These are phyloP conservation scores for Albifimbria verrucaria DNA, from an alignment of 2,329 filamentous ascomycete species.

Conservation along the genomic window DNA sequence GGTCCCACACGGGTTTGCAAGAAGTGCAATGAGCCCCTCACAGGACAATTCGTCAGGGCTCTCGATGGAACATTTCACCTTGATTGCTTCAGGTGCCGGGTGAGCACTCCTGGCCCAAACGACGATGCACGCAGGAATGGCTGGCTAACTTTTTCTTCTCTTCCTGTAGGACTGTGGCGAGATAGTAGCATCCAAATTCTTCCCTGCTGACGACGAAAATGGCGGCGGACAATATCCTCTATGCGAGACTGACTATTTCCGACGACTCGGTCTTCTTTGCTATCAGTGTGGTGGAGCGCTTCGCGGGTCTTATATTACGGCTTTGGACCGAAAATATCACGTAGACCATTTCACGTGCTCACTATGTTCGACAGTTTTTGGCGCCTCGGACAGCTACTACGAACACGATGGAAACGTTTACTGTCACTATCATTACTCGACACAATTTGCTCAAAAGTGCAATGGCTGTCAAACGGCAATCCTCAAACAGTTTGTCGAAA, in stretches of 20 bases:
- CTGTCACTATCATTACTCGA: slow-evolving; percentile 98
- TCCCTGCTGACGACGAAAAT: slow-evolving; percentile 89
- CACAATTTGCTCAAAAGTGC: slow-evolving; percentile 91
- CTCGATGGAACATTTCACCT: slow-evolving; percentile 92
- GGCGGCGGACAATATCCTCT: slow-evolving; percentile 86
- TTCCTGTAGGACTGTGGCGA: slow-evolving; percentile 80
- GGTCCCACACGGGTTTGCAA: slow-evolving; percentile 68
- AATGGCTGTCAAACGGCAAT: slow-evolving; percentile 97
- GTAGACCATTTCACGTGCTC: slow-evolving; percentile 99
- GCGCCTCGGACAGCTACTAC: slow-evolving; percentile 97
- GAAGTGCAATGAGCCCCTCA: slow-evolving; percentile 84
- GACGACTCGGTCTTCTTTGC: slow-evolving; percentile 85
- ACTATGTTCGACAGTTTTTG: slow-evolving; percentile 95
- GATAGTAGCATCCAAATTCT: slow-evolving; percentile 98
- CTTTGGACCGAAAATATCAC: slow-evolving; percentile 95
- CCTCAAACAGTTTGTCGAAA: slow-evolving; percentile 98
- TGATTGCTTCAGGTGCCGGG: slow-evolving; percentile 96
- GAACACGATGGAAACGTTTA: slow-evolving; percentile 96
- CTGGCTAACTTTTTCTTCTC: slow-evolving; percentile 3
- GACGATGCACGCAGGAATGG: background rate
- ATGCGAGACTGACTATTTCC: slow-evolving; percentile 97
- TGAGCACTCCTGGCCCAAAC: slow-evolving; percentile 46
- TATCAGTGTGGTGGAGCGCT: slow-evolving; percentile 89
- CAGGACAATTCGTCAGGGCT: slow-evolving; percentile 93
- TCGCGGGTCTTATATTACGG: slow-evolving; percentile 96